phyloP scores from a whole-genome alignment of 139 green algal genomes.

The Chlorella sp. region DNA sequence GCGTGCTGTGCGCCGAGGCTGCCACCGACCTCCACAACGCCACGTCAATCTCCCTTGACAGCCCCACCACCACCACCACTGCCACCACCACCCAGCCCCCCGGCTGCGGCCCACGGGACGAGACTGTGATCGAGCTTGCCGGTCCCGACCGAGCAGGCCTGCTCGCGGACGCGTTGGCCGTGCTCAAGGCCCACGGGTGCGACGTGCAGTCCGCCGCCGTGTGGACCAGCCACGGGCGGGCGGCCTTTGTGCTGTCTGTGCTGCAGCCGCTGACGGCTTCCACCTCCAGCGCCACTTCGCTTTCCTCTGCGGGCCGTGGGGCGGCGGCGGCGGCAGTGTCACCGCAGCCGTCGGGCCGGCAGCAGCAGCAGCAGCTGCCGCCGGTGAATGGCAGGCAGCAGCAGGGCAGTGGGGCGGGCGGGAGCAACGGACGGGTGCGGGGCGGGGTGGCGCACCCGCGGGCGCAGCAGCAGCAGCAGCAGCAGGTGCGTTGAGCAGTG shows the following conservation, averaged over 20 bases:
- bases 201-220: slow-evolving; percentile 79
- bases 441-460: background rate
- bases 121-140: background rate
- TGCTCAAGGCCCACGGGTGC: slow-evolving; percentile 42
- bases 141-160: background rate
- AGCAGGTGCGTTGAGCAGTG: background rate
- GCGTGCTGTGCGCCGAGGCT: too few relatives aligned
- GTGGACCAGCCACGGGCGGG: slow-evolving; percentile 4
- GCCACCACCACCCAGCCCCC: too few relatives aligned
- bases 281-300: too few relatives aligned
- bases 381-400: background rate
- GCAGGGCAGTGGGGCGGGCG: too few relatives aligned
- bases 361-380: background rate
- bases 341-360: background rate
- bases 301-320: background rate
- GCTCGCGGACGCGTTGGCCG: background rate
- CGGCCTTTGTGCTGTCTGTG: slow-evolving; percentile 7
- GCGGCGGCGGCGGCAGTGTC: background rate
- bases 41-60: too few relatives aligned
- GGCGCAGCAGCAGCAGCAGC: background rate
- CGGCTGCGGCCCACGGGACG: too few relatives aligned
- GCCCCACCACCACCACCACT: too few relatives aligned
- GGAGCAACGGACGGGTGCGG: too few relatives aligned
- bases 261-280: background rate
- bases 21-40: too few relatives aligned